Conservation (phyloP, 2,329 filamentous ascomycete genomes). For the Chaetomiaceae sp. region DNA sequence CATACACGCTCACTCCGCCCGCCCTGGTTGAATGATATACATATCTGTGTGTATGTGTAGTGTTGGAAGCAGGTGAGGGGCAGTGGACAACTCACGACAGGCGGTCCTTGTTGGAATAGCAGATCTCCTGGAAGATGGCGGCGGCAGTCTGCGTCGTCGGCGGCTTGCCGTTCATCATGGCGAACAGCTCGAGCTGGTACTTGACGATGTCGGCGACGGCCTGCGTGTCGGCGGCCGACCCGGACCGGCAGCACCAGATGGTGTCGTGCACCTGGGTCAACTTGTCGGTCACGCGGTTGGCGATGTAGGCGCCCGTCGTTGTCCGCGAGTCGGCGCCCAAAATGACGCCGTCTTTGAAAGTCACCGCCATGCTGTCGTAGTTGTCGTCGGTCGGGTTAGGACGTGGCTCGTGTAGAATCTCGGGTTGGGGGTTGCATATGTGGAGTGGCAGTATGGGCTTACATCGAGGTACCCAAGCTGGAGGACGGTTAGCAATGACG, state of each 20-base stretch:
- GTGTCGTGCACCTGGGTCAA: conserved; percentile 97
- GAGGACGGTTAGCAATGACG: conserved; percentile 28
- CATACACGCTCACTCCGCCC: too few relatives aligned
- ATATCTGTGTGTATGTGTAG: too few relatives aligned
- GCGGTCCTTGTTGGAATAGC: conserved; percentile 94
- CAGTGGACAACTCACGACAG: conserved; percentile 57
- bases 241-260: conserved; percentile 98
- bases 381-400: conserved; percentile 22
- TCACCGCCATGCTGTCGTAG: conserved; percentile 81
- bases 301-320: conserved; percentile 96
- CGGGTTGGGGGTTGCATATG: conserved; percentile 16
- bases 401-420: not conserved
- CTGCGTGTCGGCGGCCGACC: conserved; percentile 95
- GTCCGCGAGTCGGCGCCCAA: conserved; percentile 94
- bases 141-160: conserved; percentile 94
- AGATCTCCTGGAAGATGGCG: conserved; percentile 94
- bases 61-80: too few relatives aligned
- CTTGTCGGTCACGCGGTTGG: conserved; percentile 98
- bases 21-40: too few relatives aligned
- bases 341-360: conserved; percentile 97
- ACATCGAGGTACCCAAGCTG: conserved; percentile 97
- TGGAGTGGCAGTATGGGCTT: conserved; percentile 28
- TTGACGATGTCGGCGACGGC: conserved; percentile 97
- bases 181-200: conserved; percentile 90
- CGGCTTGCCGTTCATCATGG: conserved; percentile 79